These are phyloP conservation scores for Zygosaccharomyces pseudobailii DNA, from an alignment of 1,139 yeast genomes.

Conservation along the genomic window DNA sequence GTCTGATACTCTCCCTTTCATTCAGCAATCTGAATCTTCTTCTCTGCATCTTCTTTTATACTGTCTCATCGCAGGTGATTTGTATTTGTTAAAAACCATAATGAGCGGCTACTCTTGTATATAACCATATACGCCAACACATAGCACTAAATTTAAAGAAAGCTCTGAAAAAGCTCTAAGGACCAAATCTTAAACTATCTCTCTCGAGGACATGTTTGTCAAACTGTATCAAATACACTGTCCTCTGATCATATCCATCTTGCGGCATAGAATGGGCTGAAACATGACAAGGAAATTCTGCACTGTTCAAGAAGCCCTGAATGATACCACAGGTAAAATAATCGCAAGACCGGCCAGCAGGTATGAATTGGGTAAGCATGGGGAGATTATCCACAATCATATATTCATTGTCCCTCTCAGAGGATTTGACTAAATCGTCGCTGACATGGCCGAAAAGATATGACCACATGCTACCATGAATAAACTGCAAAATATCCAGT, in stretches of 20 bases:
- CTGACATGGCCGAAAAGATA: slow-evolving; percentile 77
- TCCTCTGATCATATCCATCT: slow-evolving; percentile 59
- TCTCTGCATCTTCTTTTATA: slow-evolving; percentile 7
- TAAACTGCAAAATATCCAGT: slow-evolving; percentile 75
- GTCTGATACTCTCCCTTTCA: slow-evolving; percentile 7
- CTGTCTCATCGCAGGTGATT: background rate
- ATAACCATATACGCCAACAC: slow-evolving; percentile 3
- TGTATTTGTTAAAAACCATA: background rate
- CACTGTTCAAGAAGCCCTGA: slow-evolving; percentile 80
- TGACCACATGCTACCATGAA: slow-evolving; percentile 80
- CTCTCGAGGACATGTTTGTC: slow-evolving; percentile 54
- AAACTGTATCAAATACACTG: slow-evolving; percentile 81
- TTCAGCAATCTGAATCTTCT: slow-evolving; percentile 10
- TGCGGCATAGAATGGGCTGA: slow-evolving; percentile 82
- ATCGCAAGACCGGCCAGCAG: slow-evolving; percentile 44
- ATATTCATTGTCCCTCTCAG: slow-evolving; percentile 75
- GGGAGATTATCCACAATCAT: slow-evolving; percentile 86
- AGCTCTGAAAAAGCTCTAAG: background rate
- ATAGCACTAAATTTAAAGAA: background rate
- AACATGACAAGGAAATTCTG: slow-evolving; percentile 74
- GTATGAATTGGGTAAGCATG: slow-evolving; percentile 68
- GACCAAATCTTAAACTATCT: slow-evolving; percentile 37
- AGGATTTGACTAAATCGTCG: slow-evolving; percentile 82
- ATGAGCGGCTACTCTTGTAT: background rate
- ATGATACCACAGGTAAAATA: slow-evolving; percentile 73